Evolutionary conservation across 2,329 filamentous ascomycete species (phyloP), one percentile per base, ranked within the genome.

Genomic region (Allantophomopsis lycopodina): DNA sequence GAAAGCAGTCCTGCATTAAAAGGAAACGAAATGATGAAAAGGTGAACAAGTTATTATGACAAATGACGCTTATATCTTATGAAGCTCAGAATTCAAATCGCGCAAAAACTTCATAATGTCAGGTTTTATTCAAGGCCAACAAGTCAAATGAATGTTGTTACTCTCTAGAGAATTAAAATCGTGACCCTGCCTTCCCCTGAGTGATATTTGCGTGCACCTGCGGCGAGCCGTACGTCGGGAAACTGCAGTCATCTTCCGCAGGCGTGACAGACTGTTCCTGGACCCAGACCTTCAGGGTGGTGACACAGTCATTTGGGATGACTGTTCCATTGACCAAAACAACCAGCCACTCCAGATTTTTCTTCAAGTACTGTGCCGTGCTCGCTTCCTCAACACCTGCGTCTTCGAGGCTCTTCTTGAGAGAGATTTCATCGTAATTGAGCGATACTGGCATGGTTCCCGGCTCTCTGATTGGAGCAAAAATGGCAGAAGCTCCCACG

Each of bases 341-440:
- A 13, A 52, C 43, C 14, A 41, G 40, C 51, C 53, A 55, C 5
- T 48, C 23, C 31, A 55, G 32, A 38, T 47, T 45, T 13, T 42
- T 23, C 38, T 45, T 46, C 39, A 56, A 36, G 28, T 38, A 53
- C 15, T 37, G 11, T 5, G 34, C 43, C 16, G 49, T 42, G 7
- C 17, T 40, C 2, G 42, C 35, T 37, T 42, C 11, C 16, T 35
- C 18, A 7, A 51, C 21, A 8, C 20, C 41, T 14, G 15, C 23
- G 30, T n/a, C 13, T 7, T 28, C 32, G 14, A 34, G 32, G 13
- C 14, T 18, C 8, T 34, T 18, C n/a, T 33, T 38, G 32, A 21
- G 36, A 15, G 40, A 38, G 28, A 36, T 35, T 13, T 41, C 32
- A 10, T 18, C 32, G 32, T 34, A 34, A 7, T 15, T 16, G 17